Evolutionary conservation across 2,329 filamentous ascomycete genomes (phyloP).

Genomic region (Seiridium unicorne): DNA sequence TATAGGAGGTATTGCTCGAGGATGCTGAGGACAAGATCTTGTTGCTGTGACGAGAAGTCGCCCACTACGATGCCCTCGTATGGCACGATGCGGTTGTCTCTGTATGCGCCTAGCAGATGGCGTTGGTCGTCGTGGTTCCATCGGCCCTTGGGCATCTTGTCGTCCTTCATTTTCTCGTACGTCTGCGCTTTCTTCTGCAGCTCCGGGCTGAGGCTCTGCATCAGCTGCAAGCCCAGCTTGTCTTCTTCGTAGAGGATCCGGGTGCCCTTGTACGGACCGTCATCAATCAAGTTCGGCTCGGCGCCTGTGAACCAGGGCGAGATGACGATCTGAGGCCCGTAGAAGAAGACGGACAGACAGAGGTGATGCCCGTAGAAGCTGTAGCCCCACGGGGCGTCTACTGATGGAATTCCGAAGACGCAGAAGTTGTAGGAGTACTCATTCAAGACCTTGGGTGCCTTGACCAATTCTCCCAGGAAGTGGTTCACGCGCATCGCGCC

Average conservation of each 20-base stretch:
- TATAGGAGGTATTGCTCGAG: conserved; percentile 67
- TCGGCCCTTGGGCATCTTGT: conserved; percentile 63
- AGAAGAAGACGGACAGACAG: conserved; percentile 69
- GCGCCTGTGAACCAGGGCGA: conserved; percentile 78
- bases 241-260: conserved; percentile 67
- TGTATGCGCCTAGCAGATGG: conserved; percentile 74
- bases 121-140: conserved; percentile 83
- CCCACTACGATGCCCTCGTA: conserved; percentile 65
- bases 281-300: conserved; percentile 74
- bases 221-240: conserved; percentile 61
- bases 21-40: conserved; percentile 55
- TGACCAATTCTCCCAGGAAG: conserved; percentile 68
- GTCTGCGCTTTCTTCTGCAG: conserved; percentile 51
- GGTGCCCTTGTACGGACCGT: conserved; percentile 60
- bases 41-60: conserved; percentile 45
- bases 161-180: conserved; percentile 61
- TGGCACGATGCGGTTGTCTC: conserved; percentile 75
- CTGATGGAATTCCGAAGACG: conserved; percentile 63
- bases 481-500: conserved; percentile 73
- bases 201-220: conserved; percentile 57
- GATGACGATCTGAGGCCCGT: conserved; percentile 63
- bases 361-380: conserved; percentile 79
- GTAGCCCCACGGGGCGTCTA: conserved; percentile 64
- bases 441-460: conserved; percentile 64
- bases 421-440: conserved; percentile 75